Evolutionary conservation across 2,329 filamentous ascomycete genomes (phyloP), one percentile per base, ranked within the genome.

Genomic region (Sporothrix phasma): DNA sequence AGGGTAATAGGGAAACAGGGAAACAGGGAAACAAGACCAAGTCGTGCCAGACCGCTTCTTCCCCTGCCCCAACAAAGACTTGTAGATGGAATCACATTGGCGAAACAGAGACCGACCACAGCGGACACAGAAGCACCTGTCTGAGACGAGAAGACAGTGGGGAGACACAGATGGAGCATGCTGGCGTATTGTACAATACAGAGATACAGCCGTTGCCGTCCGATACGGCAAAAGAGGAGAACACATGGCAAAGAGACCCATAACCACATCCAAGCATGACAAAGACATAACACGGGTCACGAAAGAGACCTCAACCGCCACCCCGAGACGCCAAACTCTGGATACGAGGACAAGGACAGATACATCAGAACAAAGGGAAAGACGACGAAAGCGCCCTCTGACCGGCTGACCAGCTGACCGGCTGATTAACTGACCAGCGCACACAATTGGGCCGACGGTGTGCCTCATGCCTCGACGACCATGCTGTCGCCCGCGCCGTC

Each of bases 401-500:
- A n/a, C n/a, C n/a, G n/a, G n/a, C n/a, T n/a, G n/a, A n/a, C n/a
- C n/a, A n/a, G n/a, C n/a, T n/a, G n/a, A n/a, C n/a, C n/a, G n/a
- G n/a, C n/a, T n/a, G n/a, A n/a, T n/a, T n/a, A n/a, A n/a, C n/a
- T n/a, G n/a, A n/a, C n/a, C n/a, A n/a, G n/a, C n/a, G n/a, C n/a
- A n/a, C n/a, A 34, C 13, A 29, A 49, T 29, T 11, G 10, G 24
- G 17, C 17, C 8, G n/a, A n/a, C n/a, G n/a, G 3, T 13, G 26
- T 3, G 43, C 10, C 2, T 64, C 45, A 69, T 29, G 63, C 5
- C 61, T 69, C 68, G 4, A 68, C 37, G 13, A 67, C 45, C 68
- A 69, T 69, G 29, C 45, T 24, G 37, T 68, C 66, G 43, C 54
- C 63, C 7, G 31, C 64, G 31, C 34, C 73, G 63, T 77, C 77